Evolutionary conservation across 371 early-diverging fungal species (phyloP), one percentile per base, ranked within the genome.

Genomic region (Mucor piriformis): DNA sequence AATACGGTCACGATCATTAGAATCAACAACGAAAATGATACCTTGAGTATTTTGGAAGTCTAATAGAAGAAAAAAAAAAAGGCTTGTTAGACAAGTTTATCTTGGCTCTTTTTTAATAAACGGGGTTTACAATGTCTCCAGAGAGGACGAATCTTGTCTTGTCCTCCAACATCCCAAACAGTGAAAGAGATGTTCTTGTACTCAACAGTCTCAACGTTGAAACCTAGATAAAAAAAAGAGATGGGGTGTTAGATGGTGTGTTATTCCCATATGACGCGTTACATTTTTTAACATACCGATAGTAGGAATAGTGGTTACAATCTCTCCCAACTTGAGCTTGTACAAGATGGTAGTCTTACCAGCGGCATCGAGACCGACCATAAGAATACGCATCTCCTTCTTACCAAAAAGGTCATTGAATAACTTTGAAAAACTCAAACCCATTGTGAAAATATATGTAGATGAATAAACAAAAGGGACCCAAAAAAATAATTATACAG

Each of bases 311-410:
- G 98, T 97, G 25, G 95, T 92, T 38, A 97, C 95, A 27, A 95
- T 94, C 79, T 98, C 97, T 61, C 96, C 97, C 53, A 92, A 79
- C 82, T 93, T 77, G 50, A 80, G 70, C 67, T 77, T 85, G 73
- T 93, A 97, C 67, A 97, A 83, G 75, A 99, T 95, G 68, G 99
- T 97, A 15, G 99, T 99, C 79, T 99, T 99, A 67, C 99, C 99
- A 16, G 99, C 98, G 15, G 94, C 96, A 82, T 96, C 96, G 50
- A 95, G 85, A 44, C 98, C 99, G 18, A 99, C 89, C 74, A 99
- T 96, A 54, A 99, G 83, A 63, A 99, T 97, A 62, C 97, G 93
- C 65, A 96, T 91, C 70, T 99, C 97, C 78, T 89, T 93, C 68
- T 90, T 88, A 61, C 95, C 94, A 53, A 77, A 81, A 57, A 81